Evolutionary conservation across 2,329 filamentous ascomycete genomes (phyloP), one percentile per base, ranked within the genome.

Genomic region (Stagonosporopsis cucurbitacearum): DNA sequence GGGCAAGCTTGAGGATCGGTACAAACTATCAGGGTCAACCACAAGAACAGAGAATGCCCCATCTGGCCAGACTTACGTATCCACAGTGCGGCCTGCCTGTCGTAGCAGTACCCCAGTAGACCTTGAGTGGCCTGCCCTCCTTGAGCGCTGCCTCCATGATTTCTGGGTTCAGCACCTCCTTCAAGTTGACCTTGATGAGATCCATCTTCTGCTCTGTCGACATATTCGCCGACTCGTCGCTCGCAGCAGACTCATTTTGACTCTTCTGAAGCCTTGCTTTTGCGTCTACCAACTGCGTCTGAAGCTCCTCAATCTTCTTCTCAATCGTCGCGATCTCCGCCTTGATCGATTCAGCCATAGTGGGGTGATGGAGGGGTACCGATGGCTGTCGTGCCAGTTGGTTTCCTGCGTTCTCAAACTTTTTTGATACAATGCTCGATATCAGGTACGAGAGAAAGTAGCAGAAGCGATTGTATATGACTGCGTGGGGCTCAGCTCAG

Each of bases 51-150:
- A 6, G n/a, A n/a, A 11, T 15, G 23, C 7, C 15, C 6, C 13
- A 19, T 32, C 17, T 23, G 25, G 15, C 33, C 19, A 25, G 25
- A 65, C 68, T n/a, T 63, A 72, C 70, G 82, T 96, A 96, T 65
- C 91, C 93, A 73, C 87, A 90, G 76, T 97, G 93, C 50, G 92
- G 92, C 57, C 88, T 84, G n/a, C 92, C 92, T 0, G 92, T 96
- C 15, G 91, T 92, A 17, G 91, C 90, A 35, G 89, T 94, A 37
- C 89, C 90, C 91, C 91, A 96, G 86, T 96, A 96, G 75, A 96
- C 86, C 73, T 87, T 89, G 47, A 91, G 83, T 50, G 87, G 85
- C 42, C 88, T 84, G 50, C 65, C 67, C 59, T 91, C 87, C 57
- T 86, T 86, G 60, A 94, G 83, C 41, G 86, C 79, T 70, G 86